These are phyloP conservation scores for Cubamyces lactineus DNA, from an alignment of 768 basidiomycete genomes.

Conservation along the genomic window DNA sequence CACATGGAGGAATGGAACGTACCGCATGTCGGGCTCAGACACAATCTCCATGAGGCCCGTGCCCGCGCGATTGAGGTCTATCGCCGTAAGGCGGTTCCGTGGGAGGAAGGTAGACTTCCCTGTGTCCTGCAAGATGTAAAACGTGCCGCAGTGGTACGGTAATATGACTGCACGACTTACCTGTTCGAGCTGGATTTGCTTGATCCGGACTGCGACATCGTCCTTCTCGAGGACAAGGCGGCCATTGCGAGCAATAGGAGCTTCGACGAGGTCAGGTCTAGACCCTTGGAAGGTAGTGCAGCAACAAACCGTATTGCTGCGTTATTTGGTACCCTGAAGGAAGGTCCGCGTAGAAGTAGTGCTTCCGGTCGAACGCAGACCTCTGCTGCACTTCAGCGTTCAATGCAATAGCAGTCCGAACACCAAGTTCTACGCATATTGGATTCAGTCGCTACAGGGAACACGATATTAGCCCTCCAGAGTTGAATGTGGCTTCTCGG, in stretches of 20 bases:
- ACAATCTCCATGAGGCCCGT: slow-evolving; percentile 94
- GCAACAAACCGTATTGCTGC: slow-evolving; percentile 79
- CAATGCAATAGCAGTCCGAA: slow-evolving; percentile 82
- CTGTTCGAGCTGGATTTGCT: slow-evolving; percentile 96
- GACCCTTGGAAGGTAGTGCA: slow-evolving; percentile 69
- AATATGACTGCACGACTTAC: slow-evolving; percentile 44
- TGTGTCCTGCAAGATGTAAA: slow-evolving; percentile 69
- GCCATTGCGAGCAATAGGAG: slow-evolving; percentile 78
- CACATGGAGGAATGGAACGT: background rate
- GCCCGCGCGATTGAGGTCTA: slow-evolving; percentile 93
- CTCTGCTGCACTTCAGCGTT: slow-evolving; percentile 60
- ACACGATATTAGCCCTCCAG: slow-evolving; percentile 12
- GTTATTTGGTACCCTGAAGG: slow-evolving; percentile 97
- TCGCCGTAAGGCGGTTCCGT: slow-evolving; percentile 53
- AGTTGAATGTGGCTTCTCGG: background rate
- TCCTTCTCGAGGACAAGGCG: slow-evolving; percentile 48
- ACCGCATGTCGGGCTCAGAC: slow-evolving; percentile 89
- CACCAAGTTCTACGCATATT: slow-evolving; percentile 75
- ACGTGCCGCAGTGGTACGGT: background rate
- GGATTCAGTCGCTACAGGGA: slow-evolving; percentile 57
- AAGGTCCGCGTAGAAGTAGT: slow-evolving; percentile 96
- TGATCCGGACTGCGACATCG: slow-evolving; percentile 68
- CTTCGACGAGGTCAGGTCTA: slow-evolving; percentile 43
- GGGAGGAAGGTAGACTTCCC: slow-evolving; percentile 76
- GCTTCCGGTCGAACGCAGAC: slow-evolving; percentile 94